Percentiles rank a stretch among this genome's conserved stretches.
Evolutionary conservation across 805 yeast genomes (phyloP).

Genomic region (Lipomyces mesembrius): DNA sequence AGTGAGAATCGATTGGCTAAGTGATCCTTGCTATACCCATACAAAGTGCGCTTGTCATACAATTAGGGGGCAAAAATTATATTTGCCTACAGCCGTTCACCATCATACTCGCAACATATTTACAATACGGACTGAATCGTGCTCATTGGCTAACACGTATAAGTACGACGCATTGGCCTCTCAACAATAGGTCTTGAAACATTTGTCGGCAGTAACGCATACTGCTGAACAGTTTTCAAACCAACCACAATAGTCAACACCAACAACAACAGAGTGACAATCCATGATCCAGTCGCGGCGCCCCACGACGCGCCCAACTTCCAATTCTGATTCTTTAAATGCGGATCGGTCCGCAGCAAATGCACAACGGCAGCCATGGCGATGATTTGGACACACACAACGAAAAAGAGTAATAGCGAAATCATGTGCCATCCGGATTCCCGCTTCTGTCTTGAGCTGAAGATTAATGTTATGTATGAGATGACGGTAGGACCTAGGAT

Average conservation of each 20-base stretch:
- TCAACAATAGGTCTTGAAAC: not conserved
- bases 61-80: not conserved
- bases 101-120: not conserved
- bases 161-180: not conserved
- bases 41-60: not conserved
- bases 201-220: conserved; percentile 12
- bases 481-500: conserved; percentile 24
- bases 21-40: not conserved
- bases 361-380: conserved; percentile 23
- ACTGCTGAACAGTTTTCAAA: conserved; percentile 22
- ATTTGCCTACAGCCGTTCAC: not conserved
- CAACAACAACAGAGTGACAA: conserved; percentile 13
- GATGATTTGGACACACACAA: conserved; percentile 23
- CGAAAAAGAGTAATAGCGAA: conserved; percentile 18
- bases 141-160: not conserved
- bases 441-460: conserved; percentile 24
- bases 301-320: conserved; percentile 28
- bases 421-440: conserved; percentile 31
- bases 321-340: conserved; percentile 21
- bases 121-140: not conserved
- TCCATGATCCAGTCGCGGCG: conserved; percentile 16
- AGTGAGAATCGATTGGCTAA: not conserved
- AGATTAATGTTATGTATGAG: conserved; percentile 25
- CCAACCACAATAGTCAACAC: conserved; percentile 27
- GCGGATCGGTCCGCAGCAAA: conserved; percentile 20